These are phyloP conservation scores for Leishmania major DNA, from an alignment of 208 protist genomes.

Conservation along the genomic window DNA sequence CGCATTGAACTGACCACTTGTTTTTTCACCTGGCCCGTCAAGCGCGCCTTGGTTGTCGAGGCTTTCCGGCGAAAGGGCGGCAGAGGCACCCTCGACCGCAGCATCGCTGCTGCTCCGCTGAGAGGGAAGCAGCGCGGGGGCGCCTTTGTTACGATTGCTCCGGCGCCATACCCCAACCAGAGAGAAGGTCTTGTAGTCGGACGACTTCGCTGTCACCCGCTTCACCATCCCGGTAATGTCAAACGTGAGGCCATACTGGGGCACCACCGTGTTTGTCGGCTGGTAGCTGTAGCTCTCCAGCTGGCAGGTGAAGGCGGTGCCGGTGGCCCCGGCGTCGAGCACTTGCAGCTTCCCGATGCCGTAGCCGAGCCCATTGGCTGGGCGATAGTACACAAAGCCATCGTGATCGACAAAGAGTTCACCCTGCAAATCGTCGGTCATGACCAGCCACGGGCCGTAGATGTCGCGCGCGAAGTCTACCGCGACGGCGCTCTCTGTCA, in stretches of 20 bases:
- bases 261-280: constrained; percentile 43
- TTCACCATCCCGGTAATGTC: constrained; percentile 77
- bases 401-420: constrained; percentile 91
- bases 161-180: constrained; percentile 74
- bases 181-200: constrained; percentile 76
- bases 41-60: neutral
- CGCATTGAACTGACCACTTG: constrained; percentile 76
- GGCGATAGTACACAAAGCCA: constrained; percentile 81
- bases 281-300: constrained; percentile 85
- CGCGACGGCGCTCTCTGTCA: constrained; percentile 51
- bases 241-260: constrained; percentile 40
- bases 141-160: constrained; percentile 37
- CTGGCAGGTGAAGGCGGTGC: constrained; percentile 67
- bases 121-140: constrained; percentile 15
- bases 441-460: constrained; percentile 87
- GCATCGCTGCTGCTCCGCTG: constrained; percentile 10
- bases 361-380: constrained; percentile 85
- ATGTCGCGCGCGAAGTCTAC: constrained; percentile 72
- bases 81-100: neutral
- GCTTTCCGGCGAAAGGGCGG: neutral
- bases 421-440: constrained; percentile 85
- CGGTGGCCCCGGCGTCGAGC: constrained; percentile 34
- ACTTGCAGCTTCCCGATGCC: constrained; percentile 77
- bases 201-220: constrained; percentile 51
- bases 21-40: neutral